Conservation (phyloP, 2,329 filamentous ascomycete genomes). For the Ophidiomyces ophidiicola region DNA sequence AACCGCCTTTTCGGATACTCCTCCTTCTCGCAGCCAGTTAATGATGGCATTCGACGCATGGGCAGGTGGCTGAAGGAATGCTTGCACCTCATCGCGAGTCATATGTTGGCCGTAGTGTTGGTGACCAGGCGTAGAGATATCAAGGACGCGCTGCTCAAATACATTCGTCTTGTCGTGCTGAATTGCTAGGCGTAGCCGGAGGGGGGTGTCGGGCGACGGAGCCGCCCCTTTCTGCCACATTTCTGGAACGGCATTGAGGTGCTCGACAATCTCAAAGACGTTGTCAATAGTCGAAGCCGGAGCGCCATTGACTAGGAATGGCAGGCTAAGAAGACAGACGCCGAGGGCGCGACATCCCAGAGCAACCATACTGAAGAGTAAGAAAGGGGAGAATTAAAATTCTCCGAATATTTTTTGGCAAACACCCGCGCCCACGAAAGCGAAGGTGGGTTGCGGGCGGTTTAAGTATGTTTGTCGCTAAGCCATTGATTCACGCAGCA, state of each 20-base stretch:
- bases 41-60: constrained; percentile 40
- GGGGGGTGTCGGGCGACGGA: constrained; percentile 26
- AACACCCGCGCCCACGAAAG: not conserved
- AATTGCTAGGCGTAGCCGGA: constrained; percentile 41
- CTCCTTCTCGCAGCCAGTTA: constrained; percentile 44
- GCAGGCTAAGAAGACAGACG: constrained; percentile 10
- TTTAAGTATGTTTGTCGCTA: no score
- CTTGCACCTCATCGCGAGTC: constrained; percentile 47
- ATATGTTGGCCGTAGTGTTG: constrained; percentile 50
- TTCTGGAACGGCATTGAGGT: constrained; percentile 21
- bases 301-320: constrained; percentile 9
- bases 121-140: constrained; percentile 50
- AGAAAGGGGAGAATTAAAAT: not conserved
- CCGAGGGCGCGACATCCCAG: constrained; percentile 11
- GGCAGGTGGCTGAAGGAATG: constrained; percentile 41
- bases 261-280: constrained; percentile 5
- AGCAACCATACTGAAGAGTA: constrained; percentile 7
- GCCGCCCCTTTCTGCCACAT: constrained; percentile 24
- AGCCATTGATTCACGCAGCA: no score
- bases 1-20: constrained; percentile 36
- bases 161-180: constrained; percentile 37
- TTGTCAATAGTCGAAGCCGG: constrained; percentile 7
- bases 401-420: not conserved
- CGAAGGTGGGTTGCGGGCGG: no score
- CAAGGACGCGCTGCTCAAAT: constrained; percentile 48